Evolutionary conservation across 164 flowering plant species (phyloP), one percentile per base, ranked within the genome.

Genomic region (Sedum album): DNA sequence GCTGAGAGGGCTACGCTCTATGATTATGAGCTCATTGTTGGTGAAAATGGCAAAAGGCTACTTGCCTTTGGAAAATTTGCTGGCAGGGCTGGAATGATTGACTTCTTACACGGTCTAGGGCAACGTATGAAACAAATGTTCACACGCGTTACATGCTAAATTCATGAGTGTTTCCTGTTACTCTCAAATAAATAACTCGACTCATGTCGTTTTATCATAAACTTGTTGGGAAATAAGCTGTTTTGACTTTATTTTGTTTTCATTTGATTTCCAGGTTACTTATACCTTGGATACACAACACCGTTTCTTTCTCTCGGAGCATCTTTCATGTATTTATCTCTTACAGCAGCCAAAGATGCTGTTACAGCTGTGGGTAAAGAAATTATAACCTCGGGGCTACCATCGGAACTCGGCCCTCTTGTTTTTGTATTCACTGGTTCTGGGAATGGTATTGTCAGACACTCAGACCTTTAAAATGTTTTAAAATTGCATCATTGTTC

Each of bases 261-360:
- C 25, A 42, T 42, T 38, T 49, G 68, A n/a, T 39, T 76, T 71
- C 30, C 92, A 94, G 97, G 99, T 65, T 95, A 85, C 79, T 74
- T 95, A 49, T 85, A 79, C 77, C 88, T 88, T 75, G 99, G 99
- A 66, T 92, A 87, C 73, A 92, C 99, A 25, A 95, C 99, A 38
- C 97, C 99, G 60, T 89, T 95, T 79, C 97, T 92, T 42, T 90
- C 97, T 1, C 76, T 95, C 42, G 99, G 98, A 57, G 78, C 83
- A 76, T 89, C 99, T 67, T 92, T 90, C 79, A 95, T 90, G 97
- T 95, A 92, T 79, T 66, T 97, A 66, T 90, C 98, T 48, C 77
- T 95, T 77, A 96, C 92, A 81, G 88, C 97, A 79, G 97, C 99
- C 11, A 95, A 95, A 82, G 90, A 97, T 77, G 99, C 99, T 20